Conservation (phyloP, 2,329 filamentous ascomycete species). For the Diaporthe capsici region DNA sequence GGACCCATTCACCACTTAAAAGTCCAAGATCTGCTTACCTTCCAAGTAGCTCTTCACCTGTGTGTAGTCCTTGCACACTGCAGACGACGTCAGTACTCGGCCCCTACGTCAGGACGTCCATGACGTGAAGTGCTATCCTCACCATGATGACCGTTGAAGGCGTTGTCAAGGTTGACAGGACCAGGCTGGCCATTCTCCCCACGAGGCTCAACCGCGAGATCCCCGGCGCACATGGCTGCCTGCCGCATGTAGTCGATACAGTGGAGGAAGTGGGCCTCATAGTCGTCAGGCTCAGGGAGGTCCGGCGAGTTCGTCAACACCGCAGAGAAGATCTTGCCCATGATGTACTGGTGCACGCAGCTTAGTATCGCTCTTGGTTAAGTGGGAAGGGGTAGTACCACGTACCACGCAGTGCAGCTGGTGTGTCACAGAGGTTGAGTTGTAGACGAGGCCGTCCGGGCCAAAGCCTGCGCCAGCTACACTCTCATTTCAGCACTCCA, state of each 20-base stretch:
- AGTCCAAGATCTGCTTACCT: slow-evolving; percentile 35
- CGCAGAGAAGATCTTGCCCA: slow-evolving; percentile 51
- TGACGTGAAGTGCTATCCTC: slow-evolving; percentile 1
- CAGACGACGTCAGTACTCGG: not conserved
- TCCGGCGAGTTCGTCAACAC: slow-evolving; percentile 43
- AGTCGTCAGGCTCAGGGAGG: slow-evolving; percentile 44
- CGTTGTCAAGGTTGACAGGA: slow-evolving; percentile 44
- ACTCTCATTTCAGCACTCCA: not conserved
- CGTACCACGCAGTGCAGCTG: slow-evolving; percentile 58
- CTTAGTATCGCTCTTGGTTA: not conserved
- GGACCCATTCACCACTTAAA: not conserved
- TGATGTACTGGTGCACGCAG: slow-evolving; percentile 50
- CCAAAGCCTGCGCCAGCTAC: slow-evolving; percentile 35
- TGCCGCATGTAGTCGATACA: slow-evolving; percentile 49
- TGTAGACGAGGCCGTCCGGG: slow-evolving; percentile 49
- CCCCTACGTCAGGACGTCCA: no score
- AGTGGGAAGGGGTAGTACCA: not conserved
- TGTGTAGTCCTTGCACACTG: slow-evolving; percentile 46
- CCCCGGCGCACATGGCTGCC: slow-evolving; percentile 47
- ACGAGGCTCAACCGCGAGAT: slow-evolving; percentile 47
- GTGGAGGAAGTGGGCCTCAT: slow-evolving; percentile 55
- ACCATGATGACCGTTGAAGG: slow-evolving; percentile 46
- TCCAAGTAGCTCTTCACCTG: slow-evolving; percentile 45
- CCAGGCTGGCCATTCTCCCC: slow-evolving; percentile 44
- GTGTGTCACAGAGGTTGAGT: slow-evolving; percentile 58